Conservation (phyloP, 768 basidiomycete species). For the Tulasnella sp. region DNA sequence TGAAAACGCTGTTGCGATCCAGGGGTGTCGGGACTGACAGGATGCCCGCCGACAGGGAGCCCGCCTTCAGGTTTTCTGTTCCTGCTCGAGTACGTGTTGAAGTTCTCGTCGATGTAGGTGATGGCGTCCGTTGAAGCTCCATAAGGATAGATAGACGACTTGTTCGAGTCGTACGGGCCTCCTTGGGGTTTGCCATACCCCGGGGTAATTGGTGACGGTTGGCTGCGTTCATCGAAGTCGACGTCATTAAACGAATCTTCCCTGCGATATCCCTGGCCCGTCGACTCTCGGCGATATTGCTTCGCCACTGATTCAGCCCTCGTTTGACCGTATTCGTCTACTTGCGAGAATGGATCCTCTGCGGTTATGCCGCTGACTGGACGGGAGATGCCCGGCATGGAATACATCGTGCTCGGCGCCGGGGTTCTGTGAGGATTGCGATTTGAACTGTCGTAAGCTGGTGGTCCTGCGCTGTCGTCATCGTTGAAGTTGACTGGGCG, state of each 20-base stretch:
- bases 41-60: constrained; percentile 36
- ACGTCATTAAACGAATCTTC: not conserved
- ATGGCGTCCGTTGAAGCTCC: constrained; percentile 23
- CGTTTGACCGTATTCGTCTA: constrained; percentile 24
- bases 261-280: not conserved
- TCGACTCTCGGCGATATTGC: constrained; percentile 20
- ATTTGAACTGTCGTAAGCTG: constrained; percentile 4
- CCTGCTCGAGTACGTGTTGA: constrained; percentile 27
- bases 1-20: constrained; percentile 43
- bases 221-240: not conserved
- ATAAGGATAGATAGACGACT: constrained; percentile 2
- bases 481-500: constrained; percentile 29
- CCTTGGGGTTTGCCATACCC: not conserved
- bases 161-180: not conserved
- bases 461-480: not conserved
- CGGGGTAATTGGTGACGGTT: not conserved
- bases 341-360: constrained; percentile 10
- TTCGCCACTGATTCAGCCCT: constrained; percentile 21
- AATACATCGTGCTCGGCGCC: constrained; percentile 17
- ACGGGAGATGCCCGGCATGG: constrained; percentile 6
- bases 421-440: not conserved
- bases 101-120: constrained; percentile 35
- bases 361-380: constrained; percentile 19
- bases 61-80: constrained; percentile 31
- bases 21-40: constrained; percentile 35